Evolutionary conservation across 2,329 filamentous ascomycete species (phyloP).

Genomic region (Colletotrichum aenigma): DNA sequence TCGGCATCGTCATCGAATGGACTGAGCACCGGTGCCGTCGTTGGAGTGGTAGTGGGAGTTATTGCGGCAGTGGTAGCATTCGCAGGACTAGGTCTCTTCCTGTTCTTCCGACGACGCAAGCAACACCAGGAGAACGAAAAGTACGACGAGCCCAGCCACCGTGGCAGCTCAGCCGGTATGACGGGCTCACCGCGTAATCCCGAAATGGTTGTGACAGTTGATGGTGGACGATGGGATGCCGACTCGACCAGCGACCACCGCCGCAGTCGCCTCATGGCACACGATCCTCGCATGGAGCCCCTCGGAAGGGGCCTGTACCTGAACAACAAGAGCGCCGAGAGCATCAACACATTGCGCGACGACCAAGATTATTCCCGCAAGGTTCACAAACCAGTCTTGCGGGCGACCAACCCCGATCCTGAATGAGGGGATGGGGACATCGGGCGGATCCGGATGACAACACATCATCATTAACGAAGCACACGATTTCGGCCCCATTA

Average conservation of each 20-base stretch:
- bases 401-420: conserved; percentile 67
- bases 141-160: conserved; percentile 49
- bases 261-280: conserved; percentile 59
- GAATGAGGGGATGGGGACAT: conserved; percentile 12
- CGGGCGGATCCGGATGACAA: conserved; percentile 1
- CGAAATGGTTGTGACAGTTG: conserved; percentile 42
- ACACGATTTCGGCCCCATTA: conserved; percentile 20
- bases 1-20: conserved; percentile 14
- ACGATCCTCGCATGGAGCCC: conserved; percentile 68
- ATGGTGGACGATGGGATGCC: conserved; percentile 23
- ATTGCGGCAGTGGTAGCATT: conserved; percentile 45
- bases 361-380: conserved; percentile 69
- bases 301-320: conserved; percentile 62
- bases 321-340: conserved; percentile 65
- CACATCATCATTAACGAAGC: conserved; percentile 20
- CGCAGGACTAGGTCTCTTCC: conserved; percentile 41
- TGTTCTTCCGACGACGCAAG: conserved; percentile 50
- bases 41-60: conserved; percentile 45
- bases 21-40: conserved; percentile 50
- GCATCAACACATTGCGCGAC: conserved; percentile 66
- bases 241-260: conserved; percentile 15
- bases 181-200: conserved; percentile 45
- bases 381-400: conserved; percentile 62
- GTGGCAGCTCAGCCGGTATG: conserved; percentile 56
- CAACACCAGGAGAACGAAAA: conserved; percentile 45